Evolutionary conservation across 2,329 filamentous ascomycete genomes (phyloP), one percentile per base, ranked within the genome.

Genomic region (Fusarium longipes): DNA sequence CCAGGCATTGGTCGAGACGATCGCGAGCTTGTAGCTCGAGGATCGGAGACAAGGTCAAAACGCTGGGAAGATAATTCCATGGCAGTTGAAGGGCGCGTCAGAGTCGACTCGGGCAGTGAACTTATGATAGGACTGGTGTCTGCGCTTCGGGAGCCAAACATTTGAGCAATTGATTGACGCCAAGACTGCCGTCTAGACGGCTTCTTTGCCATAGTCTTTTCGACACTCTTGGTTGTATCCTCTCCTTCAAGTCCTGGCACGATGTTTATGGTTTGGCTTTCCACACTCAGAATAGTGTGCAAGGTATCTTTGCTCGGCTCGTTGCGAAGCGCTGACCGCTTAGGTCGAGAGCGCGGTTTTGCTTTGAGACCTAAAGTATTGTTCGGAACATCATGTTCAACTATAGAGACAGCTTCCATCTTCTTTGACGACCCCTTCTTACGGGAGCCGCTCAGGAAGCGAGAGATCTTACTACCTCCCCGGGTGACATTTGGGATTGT

Each of bases 271-370:
- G 51, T 51, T 17, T 80, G 73, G 47, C 82, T 85, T 8, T 80
- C 82, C 10, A 84, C 82, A 59, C 83, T 85, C 50, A 85, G 70
- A 18, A 85, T 84, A 2, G 83, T 85, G 50, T 81, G 82, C 25
- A 85, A 70, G 0, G 81, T 83, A 25, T 84, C 83, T 64, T 80
- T 80, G 68, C 81, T 84, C n/a, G 77, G 68, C 30, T 81, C 79
- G 1, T 76, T 73, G 42, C 77, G 79, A 43, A 82, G 66, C 8
- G 75, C 71, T 12, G 80, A 65, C 38, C 77, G 77, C 63, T 78
- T 81, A 2, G 77, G 74, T 15, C 76, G 72, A 47, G 76, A 70
- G 1, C 79, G 76, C 20, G 77, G 39, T 18, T 44, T 36, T 11
- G 36, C 20, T 11, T 57, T 40, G 24, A 62, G 49, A 12, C 57